Conservation (phyloP, 768 basidiomycete species). For the Serendipita sp. region DNA sequence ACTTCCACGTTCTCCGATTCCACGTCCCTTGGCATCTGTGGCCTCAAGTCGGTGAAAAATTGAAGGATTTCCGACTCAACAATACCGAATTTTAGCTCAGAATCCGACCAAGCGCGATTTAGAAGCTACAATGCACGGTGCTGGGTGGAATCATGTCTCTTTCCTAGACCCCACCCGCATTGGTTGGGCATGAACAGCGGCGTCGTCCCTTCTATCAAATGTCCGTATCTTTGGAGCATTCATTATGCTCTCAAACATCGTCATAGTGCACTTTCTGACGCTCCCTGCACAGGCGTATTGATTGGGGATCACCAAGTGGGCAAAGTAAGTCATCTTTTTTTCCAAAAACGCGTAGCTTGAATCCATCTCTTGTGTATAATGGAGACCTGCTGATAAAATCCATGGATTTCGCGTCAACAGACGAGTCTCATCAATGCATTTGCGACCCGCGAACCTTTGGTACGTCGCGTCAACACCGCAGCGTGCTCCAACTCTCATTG, state of each 20-base stretch:
- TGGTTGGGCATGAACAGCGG: background rate
- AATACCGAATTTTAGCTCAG: no score
- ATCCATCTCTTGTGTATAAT: background rate
- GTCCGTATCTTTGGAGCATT: background rate
- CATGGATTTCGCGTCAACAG: background rate
- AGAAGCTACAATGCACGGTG: no score
- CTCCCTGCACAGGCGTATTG: background rate
- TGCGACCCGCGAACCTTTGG: background rate
- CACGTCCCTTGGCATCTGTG: no score
- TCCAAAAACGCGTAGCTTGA: background rate
- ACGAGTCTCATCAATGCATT: slow-evolving; percentile 2
- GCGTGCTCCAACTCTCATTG: background rate
- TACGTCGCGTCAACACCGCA: background rate
- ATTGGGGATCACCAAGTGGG: background rate
- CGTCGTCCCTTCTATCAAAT: slow-evolving; percentile 4
- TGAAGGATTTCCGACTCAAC: no score
- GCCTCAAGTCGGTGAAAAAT: no score
- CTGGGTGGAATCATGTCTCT: background rate
- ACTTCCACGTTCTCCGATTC: no score
- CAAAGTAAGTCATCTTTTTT: background rate
- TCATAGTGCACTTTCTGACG: background rate
- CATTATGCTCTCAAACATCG: background rate
- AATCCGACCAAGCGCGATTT: no score
- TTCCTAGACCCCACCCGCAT: background rate
- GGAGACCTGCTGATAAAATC: background rate